Percentiles rank a stretch among this genome's conserved stretches.
Conservation (phyloP, 768 basidiomycete species). For the Cyclocybe aegerita region DNA sequence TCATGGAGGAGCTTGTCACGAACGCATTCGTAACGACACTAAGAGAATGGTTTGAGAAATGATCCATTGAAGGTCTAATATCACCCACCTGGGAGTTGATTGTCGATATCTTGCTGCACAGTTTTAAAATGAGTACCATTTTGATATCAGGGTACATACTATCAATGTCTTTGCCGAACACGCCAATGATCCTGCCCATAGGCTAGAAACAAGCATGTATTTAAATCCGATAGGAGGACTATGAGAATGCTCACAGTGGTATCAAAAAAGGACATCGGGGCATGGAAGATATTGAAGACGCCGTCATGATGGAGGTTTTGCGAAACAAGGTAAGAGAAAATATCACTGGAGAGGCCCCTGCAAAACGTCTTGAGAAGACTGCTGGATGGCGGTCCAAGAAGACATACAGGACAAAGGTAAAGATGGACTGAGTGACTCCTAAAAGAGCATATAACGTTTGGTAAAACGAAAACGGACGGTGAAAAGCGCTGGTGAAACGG, state of each 20-base stretch:
- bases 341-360: constrained; percentile 54
- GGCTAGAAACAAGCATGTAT: constrained; percentile 33
- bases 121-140: constrained; percentile 1
- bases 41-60: neutral
- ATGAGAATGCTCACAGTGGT: constrained; percentile 42
- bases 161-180: constrained; percentile 69
- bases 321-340: constrained; percentile 59
- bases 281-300: constrained; percentile 58
- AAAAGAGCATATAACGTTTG: constrained; percentile 63
- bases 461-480: constrained; percentile 56
- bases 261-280: constrained; percentile 80
- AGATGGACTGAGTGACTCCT: constrained; percentile 52
- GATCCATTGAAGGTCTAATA: neutral
- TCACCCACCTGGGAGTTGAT: constrained; percentile 51
- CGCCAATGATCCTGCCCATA: constrained; percentile 56
- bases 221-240: neutral
- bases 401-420: constrained; percentile 57
- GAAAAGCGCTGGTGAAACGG: constrained; percentile 35
- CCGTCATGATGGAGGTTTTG: constrained; percentile 60
- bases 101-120: constrained; percentile 50
- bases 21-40: constrained; percentile 61
- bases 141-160: constrained; percentile 31
- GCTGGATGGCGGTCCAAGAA: neutral
- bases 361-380: constrained; percentile 1
- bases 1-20: constrained; percentile 19